Evolutionary conservation across 805 yeast species (phyloP).

Genomic region (Saccharomycopsis sp.): DNA sequence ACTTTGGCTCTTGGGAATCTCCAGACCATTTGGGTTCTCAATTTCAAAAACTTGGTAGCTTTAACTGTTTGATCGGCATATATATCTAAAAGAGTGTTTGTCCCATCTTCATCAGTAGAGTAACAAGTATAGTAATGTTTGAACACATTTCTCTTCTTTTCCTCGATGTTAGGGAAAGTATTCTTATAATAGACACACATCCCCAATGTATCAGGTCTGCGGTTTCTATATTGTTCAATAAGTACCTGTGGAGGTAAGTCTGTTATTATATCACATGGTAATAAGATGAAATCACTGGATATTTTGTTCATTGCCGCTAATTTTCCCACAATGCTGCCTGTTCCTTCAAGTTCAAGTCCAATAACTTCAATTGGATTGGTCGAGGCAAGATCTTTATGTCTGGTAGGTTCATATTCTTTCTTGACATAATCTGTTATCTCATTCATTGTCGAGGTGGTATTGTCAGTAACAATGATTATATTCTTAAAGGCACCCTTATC

Average conservation of each 20-base stretch:
- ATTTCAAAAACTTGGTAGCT: conserved; percentile 61
- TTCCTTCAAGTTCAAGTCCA: conserved; percentile 41
- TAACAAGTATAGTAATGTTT: conserved; percentile 64
- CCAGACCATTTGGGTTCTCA: conserved; percentile 89
- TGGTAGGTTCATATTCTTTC: conserved; percentile 37
- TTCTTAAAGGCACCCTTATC: conserved; percentile 72
- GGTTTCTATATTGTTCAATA: conserved; percentile 75
- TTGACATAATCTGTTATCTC: conserved; percentile 42
- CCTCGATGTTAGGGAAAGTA: conserved; percentile 68
- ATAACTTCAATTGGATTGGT: conserved; percentile 35
- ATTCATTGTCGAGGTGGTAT: conserved; percentile 33
- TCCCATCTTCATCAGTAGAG: conserved; percentile 39
- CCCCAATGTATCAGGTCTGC: conserved; percentile 58
- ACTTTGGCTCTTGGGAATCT: conserved; percentile 72
- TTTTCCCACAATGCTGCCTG: conserved; percentile 58
- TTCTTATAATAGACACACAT: conserved; percentile 74
- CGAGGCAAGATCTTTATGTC: conserved; percentile 30
- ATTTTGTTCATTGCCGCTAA: conserved; percentile 34
- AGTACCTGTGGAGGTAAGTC: conserved; percentile 87
- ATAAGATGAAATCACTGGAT: conserved; percentile 56
- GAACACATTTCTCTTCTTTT: conserved; percentile 44
- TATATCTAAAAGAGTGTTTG: conserved; percentile 53
- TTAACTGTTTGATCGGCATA: conserved; percentile 64
- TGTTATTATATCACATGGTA: conserved; percentile 93
- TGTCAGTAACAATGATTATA: conserved; percentile 56